Conservation (phyloP, 495 filamentous ascomycete species). For the Lophium mytilinum region DNA sequence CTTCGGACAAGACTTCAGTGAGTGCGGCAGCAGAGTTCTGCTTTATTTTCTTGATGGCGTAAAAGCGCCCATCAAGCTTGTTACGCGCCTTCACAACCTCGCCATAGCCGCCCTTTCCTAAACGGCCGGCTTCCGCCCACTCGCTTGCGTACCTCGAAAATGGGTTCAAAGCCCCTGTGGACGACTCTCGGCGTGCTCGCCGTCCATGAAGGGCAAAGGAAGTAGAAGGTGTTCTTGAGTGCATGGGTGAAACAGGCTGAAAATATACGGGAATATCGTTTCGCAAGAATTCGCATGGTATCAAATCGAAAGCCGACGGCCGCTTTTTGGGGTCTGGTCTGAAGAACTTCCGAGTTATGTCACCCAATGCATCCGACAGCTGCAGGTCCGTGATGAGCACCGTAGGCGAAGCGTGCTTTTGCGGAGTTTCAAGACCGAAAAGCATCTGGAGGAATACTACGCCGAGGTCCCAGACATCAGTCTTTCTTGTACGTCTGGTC, state of each 20-base stretch:
- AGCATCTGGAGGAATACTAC: constrained; percentile 87
- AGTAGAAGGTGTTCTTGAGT: constrained; percentile 17
- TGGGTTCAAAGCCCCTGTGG: constrained; percentile 10
- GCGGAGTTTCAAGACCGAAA: constrained; percentile 70
- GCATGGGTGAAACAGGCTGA: constrained; percentile 11
- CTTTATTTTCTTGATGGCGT: constrained; percentile 94
- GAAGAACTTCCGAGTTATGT: constrained; percentile 76
- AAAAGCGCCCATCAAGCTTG: constrained; percentile 83
- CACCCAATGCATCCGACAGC: constrained; percentile 65
- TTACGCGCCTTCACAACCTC: constrained; percentile 96
- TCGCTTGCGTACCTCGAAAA: constrained; percentile 76
- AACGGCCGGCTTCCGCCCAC: constrained; percentile 77
- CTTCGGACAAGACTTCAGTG: constrained; percentile 83
- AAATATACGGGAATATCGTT: constrained; percentile 49
- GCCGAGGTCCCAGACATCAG: constrained; percentile 92
- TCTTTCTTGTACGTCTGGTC: constrained; percentile 58
- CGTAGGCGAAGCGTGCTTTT: constrained; percentile 70
- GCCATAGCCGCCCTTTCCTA: constrained; percentile 92
- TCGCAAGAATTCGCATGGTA: constrained; percentile 79
- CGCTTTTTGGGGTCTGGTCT: constrained; percentile 73
- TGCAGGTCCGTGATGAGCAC: constrained; percentile 54
- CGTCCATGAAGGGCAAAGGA: constrained; percentile 5
- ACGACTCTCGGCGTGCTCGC: constrained; percentile 18
- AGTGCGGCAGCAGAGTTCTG: constrained; percentile 70
- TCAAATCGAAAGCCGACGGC: constrained; percentile 79